Evolutionary conservation across 495 filamentous ascomycete genomes (phyloP), one percentile per base, ranked within the genome.

Genomic region (Hyaloscypha variabilis): DNA sequence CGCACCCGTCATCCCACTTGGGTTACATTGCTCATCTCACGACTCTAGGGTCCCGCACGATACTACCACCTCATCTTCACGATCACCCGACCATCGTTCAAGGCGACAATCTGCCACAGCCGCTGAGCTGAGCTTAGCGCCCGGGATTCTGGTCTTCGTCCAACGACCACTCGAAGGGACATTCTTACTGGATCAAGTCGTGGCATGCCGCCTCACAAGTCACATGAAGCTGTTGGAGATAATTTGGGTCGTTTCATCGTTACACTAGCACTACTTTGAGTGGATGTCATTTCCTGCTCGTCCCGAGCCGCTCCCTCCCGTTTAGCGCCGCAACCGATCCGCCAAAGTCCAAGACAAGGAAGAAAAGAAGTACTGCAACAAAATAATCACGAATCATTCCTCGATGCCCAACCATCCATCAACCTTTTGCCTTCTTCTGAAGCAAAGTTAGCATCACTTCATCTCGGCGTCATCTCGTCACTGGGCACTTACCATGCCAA

Each of bases 191-290:
- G 63, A 42, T 25, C 49, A 58, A 63, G 56, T 66, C 54, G 67
- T 58, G 58, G 52, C 49, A 51, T 62, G 67, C 65, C 62, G 25
- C 65, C 63, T 71, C 67, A 71, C 68, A 51, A 58, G 29, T 72
- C 61, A 67, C 57, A 49, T 71, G 53, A 49, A 55, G 59, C 24
- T 62, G 46, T 29, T 63, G 31, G 58, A 49, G 69, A 61, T 63
- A 62, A 64, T 58, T 63, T 63, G 68, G 65, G 66, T 66, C 64
- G 74, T 72, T 75, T 74, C 73, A 73, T 71, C 72, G 70, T 73
- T 72, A 70, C 69, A 67, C 71, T 65, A 72, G 67, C 61, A 59
- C 67, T 70, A 69, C 58, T 58, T 63, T 23, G 31, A 51, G 39
- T 70, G 60, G 42, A 63, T 50, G 67, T 65, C 67, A 46, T 63